Evolutionary conservation across 2,329 filamentous ascomycete species (phyloP), one percentile per base, ranked within the genome.

Genomic region (Exophiala sp.): DNA sequence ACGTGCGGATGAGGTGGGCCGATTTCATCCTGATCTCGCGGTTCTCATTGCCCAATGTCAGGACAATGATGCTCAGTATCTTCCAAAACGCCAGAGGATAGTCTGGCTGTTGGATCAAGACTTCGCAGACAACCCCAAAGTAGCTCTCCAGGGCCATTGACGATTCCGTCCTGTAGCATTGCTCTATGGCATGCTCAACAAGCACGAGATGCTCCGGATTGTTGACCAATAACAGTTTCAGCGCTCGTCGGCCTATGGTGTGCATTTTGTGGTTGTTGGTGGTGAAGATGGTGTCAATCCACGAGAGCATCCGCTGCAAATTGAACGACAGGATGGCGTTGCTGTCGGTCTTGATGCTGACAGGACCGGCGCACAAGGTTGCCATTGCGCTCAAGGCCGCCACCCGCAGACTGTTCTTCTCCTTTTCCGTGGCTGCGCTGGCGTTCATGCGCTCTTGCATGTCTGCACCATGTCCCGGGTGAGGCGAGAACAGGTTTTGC

Each of bases 351-450:
- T 83, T 89, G 56, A 95, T 85, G 56, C 82, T 89, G 50, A 97
- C 83, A 2, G 91, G 88, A 0, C 81, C 81, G 39, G 74, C 71
- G 65, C 93, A 98, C 4, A 98, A 76, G 2, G 89, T 83, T 37
- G 93, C 90, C 93, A 98, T 97, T 21, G 94, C 86, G 66, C 90
- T 95, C 37, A 98, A 74, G 1, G 93, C 91, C 23, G 93, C 89
- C 18, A 86, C 93, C 50, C 88, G 81, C 30, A 98, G 76, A 63
- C 95, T 94, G 56, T 87, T 83, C 72, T 95, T 97, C 68, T 98
- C 91, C 58, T 96, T 97, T 65, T 97, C 93, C 78, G 95, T 93
- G 1, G 89, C 86, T 21, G 90, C 90, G 18, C 87, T 91, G 18
- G 83, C 88, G 3, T 85, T 83, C 58, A 86, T 80, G 63, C 90